Conservation (phyloP, 495 filamentous ascomycete species). For the Elasticomyces elasticus region DNA sequence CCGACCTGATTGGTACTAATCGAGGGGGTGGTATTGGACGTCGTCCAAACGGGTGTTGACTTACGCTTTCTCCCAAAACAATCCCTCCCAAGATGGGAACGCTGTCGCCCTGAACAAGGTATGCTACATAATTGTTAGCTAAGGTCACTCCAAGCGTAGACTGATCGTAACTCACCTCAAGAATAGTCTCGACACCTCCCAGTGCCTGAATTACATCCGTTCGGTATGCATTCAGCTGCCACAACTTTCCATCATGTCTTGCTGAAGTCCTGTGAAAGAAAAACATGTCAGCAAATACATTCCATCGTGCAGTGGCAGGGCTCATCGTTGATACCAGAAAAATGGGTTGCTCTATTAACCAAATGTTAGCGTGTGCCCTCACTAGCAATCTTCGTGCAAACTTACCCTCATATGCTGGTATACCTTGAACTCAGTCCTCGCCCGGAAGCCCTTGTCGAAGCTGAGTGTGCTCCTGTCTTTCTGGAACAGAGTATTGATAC, state of each 20-base stretch:
- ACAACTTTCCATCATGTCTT: slow-evolving; percentile 94
- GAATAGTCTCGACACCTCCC: slow-evolving; percentile 98
- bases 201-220: slow-evolving; percentile 98
- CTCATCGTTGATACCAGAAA: too few relatives aligned
- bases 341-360: too few relatives aligned
- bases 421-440: slow-evolving; percentile 92
- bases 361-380: background rate
- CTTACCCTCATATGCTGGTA: slow-evolving; percentile 60
- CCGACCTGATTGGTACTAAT: too few relatives aligned
- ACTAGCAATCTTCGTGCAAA: too few relatives aligned
- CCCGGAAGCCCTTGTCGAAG: slow-evolving; percentile 98
- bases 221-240: slow-evolving; percentile 96
- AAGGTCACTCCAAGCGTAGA: background rate
- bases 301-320: too few relatives aligned
- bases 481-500: slow-evolving; percentile 99
- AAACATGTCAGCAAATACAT: too few relatives aligned
- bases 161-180: slow-evolving; percentile 43
- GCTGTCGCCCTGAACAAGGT: slow-evolving; percentile 98
- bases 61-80: slow-evolving; percentile 89
- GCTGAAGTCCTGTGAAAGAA: too few relatives aligned
- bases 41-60: background rate
- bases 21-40: too few relatives aligned
- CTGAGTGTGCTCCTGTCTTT: slow-evolving; percentile 95
- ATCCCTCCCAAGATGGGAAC: slow-evolving; percentile 96
- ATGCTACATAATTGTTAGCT: slow-evolving; percentile 30